These are phyloP conservation scores for Nicotiana tomentosiformis DNA, from an alignment of 257 asterid species.

Conservation along the genomic window DNA sequence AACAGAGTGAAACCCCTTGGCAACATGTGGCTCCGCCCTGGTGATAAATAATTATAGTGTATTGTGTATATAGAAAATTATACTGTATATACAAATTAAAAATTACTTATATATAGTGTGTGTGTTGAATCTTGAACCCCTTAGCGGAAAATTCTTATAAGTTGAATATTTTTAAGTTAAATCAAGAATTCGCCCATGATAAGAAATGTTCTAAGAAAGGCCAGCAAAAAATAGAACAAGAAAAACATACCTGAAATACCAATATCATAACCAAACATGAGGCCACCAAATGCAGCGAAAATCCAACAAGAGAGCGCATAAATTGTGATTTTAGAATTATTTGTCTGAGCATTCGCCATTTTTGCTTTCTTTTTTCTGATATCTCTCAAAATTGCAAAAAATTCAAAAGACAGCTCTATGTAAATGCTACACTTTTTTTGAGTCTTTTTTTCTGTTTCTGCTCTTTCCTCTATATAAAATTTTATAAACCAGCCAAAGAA, in stretches of 20 bases:
- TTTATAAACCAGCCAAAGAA: not conserved
- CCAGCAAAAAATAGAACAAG: not conserved
- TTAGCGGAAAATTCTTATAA: too few species aligned
- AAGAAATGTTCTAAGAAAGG: not conserved
- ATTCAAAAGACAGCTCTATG: not conserved
- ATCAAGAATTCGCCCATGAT: too few species aligned
- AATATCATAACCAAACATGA: constrained; percentile 5
- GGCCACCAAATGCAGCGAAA: not conserved
- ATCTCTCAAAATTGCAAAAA: not conserved
- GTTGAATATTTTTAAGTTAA: too few species aligned
- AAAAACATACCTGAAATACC: constrained; percentile 8
- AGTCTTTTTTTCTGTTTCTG: not conserved
- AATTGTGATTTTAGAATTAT: not conserved
- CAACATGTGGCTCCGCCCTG: too few species aligned
- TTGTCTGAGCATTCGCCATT: not conserved
- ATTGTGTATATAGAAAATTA: too few species aligned
- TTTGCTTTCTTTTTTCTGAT: not conserved
- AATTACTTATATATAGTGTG: too few species aligned
- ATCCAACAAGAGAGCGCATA: constrained; percentile 1
- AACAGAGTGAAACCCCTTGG: too few species aligned
- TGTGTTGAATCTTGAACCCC: too few species aligned
- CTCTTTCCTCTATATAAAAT: not conserved
- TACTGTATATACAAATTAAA: too few species aligned
- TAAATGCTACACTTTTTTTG: not conserved
- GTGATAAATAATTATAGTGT: too few species aligned